These are phyloP conservation scores for Leccinellum luteum DNA, from an alignment of 768 basidiomycete genomes.

Conservation along the genomic window DNA sequence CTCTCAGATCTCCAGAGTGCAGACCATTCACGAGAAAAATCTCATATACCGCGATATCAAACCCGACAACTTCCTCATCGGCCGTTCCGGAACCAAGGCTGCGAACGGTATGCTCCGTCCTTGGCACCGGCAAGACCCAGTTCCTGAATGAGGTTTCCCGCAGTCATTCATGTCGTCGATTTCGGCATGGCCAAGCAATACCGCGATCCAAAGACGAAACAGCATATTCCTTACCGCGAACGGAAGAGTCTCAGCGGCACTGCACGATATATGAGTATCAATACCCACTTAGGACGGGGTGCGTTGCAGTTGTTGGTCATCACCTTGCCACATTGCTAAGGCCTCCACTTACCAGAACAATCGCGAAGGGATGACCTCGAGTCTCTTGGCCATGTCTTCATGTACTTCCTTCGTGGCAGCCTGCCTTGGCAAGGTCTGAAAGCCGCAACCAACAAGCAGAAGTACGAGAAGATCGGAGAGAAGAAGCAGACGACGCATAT, in stretches of 20 bases:
- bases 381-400: slow-evolving; percentile 99
- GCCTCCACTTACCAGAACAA: slow-evolving; percentile 54
- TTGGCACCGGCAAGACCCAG: background rate
- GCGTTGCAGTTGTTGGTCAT: slow-evolving; percentile 18
- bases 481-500: slow-evolving; percentile 99
- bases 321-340: slow-evolving; percentile 6
- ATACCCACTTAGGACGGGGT: slow-evolving; percentile 98
- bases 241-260: slow-evolving; percentile 96
- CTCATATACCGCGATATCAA: slow-evolving; percentile 99
- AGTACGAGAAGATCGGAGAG: slow-evolving; percentile 99
- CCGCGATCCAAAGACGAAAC: slow-evolving; percentile 97
- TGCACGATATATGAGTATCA: slow-evolving; percentile 99
- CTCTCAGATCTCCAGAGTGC: slow-evolving; percentile 83
- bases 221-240: slow-evolving; percentile 99
- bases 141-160: background rate
- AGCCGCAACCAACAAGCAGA: slow-evolving; percentile 99
- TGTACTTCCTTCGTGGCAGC: slow-evolving; percentile 98
- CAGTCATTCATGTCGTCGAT: slow-evolving; percentile 92
- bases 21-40: slow-evolving; percentile 99
- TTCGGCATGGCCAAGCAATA: slow-evolving; percentile 99
- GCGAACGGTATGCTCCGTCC: slow-evolving; percentile 57
- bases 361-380: slow-evolving; percentile 96
- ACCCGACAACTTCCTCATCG: slow-evolving; percentile 98
- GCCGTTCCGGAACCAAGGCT: slow-evolving; percentile 87
- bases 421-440: slow-evolving; percentile 99